Percentiles rank a stretch among this genome's conserved stretches.
These are phyloP conservation scores for Hordeum vulgare DNA, from an alignment of 176 grass and related monocot genomes.

Conservation along the genomic window MorexV3_pseudomolecules_assembly NC_058521.1:476257064-476257563, in stretches of 20 bases:
- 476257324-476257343: slow-evolving; percentile 12
- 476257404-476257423: background rate
- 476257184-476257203: background rate
- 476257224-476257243: slow-evolving; percentile 27
- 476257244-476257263: background rate
- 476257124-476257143: background rate
- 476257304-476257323: slow-evolving; percentile 39
- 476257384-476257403: slow-evolving; percentile 14
- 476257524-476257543: background rate
- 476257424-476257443: too few species aligned
- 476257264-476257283: background rate
- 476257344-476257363: background rate
- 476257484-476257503: slow-evolving; percentile 1
- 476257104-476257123: background rate
- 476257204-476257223: background rate
- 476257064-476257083: background rate
- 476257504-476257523: slow-evolving; percentile 9
- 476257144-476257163: background rate
- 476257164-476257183: background rate
- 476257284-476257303: slow-evolving; percentile 1
- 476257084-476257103: background rate
- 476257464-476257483: background rate
- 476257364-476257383: slow-evolving; percentile 28
- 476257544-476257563: background rate
- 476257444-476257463: background rate